phyloP scores from a whole-genome alignment of 163 green algal species.

The Prototheca wickerhamii region DNA sequence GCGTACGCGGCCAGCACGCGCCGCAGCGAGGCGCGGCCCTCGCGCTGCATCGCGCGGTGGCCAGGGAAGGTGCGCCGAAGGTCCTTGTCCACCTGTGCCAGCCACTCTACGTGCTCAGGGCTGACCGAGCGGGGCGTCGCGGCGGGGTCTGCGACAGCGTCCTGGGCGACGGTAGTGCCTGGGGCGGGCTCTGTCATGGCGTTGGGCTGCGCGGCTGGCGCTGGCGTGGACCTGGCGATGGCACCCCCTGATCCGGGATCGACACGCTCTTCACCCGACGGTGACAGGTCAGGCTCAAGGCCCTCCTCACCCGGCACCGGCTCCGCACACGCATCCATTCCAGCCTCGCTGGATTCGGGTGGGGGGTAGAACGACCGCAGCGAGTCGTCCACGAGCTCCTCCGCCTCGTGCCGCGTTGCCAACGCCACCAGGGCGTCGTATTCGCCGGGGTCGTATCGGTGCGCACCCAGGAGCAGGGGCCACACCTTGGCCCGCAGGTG shows the following conservation, averaged over 20 bases:
- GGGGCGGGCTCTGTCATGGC: neutral
- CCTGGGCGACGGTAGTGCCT: neutral
- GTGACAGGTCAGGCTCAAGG: neutral
- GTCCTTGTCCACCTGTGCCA: conserved; percentile 69
- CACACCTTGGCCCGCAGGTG: conserved; percentile 30
- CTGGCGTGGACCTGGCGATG: neutral
- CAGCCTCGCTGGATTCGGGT: no score
- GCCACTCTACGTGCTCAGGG: conserved; percentile 30
- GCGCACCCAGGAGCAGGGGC: conserved; percentile 32
- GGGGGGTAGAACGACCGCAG: no score
- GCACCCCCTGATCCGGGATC: neutral
- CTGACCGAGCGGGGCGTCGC: neutral
- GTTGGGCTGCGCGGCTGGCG: neutral
- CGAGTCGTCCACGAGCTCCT: no score
- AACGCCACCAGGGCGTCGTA: conserved; percentile 33
- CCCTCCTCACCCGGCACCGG: neutral
- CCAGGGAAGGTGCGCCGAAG: conserved; percentile 54
- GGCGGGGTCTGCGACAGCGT: neutral
- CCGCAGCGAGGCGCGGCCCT: conserved; percentile 41
- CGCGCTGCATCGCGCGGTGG: conserved; percentile 48
- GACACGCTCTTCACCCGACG: neutral
- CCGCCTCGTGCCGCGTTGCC: neutral
- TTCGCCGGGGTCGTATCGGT: conserved; percentile 17
- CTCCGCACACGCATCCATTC: neutral
- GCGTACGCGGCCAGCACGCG: conserved; percentile 72